Conservation (phyloP, 495 filamentous ascomycete species). For the Penicillium nucicola region DNA sequence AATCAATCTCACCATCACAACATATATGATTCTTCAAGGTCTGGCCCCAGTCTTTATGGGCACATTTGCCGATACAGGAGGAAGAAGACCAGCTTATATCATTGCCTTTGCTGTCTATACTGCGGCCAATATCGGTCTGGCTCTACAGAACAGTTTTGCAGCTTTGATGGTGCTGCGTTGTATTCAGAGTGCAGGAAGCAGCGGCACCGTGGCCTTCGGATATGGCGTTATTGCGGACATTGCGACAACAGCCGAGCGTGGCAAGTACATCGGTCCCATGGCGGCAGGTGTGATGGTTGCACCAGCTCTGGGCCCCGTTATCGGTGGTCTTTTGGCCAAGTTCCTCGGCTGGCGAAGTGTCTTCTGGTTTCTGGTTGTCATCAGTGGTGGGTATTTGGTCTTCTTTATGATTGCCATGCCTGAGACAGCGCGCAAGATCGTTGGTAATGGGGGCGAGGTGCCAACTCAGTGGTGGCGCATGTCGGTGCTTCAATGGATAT, state of each 20-base stretch:
- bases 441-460: constrained; percentile 57
- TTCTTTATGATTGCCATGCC: constrained; percentile 55
- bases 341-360: constrained; percentile 39
- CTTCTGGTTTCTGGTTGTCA: constrained; percentile 45
- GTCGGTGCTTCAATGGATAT: constrained; percentile 35
- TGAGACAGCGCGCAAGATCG: constrained; percentile 68
- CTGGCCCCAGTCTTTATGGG: constrained; percentile 58
- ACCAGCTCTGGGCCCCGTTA: constrained; percentile 36
- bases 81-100: constrained; percentile 59
- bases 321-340: constrained; percentile 38
- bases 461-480: constrained; percentile 32
- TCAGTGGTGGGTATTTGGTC: constrained; percentile 24
- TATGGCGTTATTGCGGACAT: constrained; percentile 64
- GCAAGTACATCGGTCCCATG: constrained; percentile 53
- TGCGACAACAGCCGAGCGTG: constrained; percentile 54
- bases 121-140: constrained; percentile 61
- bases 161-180: constrained; percentile 60
- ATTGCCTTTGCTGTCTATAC: constrained; percentile 57
- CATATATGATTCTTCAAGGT: constrained; percentile 63
- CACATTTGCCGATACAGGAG: constrained; percentile 56
- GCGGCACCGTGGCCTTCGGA: constrained; percentile 50
- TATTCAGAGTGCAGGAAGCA: constrained; percentile 59
- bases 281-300: constrained; percentile 23
- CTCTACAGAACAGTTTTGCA: constrained; percentile 56
- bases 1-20: constrained; percentile 67